phyloP scores from a whole-genome alignment of 352 stramenopile species.

The Pythium guiyangense region DNA sequence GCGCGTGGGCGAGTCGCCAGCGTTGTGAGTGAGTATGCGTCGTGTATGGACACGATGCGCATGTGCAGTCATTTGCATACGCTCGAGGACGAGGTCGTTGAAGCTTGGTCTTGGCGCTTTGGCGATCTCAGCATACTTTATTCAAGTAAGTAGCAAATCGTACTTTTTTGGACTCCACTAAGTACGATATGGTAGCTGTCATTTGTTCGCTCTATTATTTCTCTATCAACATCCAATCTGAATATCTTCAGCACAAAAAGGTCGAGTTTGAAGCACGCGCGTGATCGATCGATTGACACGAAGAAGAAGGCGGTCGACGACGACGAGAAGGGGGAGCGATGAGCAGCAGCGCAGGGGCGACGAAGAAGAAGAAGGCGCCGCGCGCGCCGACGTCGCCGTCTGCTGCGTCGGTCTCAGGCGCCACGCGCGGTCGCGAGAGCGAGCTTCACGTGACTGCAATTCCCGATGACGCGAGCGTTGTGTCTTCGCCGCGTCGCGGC shows the following conservation, averaged over 20 bases:
- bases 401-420: neutral
- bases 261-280: no score
- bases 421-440: neutral
- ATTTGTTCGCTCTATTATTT: no score
- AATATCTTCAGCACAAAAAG: no score
- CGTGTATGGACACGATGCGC: neutral
- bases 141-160: no score
- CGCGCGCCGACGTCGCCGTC: constrained; percentile 6
- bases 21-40: neutral
- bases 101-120: no score
- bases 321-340: neutral
- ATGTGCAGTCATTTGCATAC: no score
- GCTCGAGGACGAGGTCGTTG: no score
- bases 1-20: constrained; percentile 23
- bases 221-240: no score
- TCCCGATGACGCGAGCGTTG: constrained; percentile 52
- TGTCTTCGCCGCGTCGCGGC: constrained; percentile 42
- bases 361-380: neutral
- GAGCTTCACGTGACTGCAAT: constrained; percentile 15
- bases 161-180: no score
- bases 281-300: no score
- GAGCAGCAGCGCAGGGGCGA: constrained; percentile 6
- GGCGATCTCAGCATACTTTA: no score
- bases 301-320: neutral
- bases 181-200: no score